These are phyloP conservation scores for Phaseolus coccineus DNA, from an alignment of 331 rosid genomes.

Conservation along the genomic window DNA sequence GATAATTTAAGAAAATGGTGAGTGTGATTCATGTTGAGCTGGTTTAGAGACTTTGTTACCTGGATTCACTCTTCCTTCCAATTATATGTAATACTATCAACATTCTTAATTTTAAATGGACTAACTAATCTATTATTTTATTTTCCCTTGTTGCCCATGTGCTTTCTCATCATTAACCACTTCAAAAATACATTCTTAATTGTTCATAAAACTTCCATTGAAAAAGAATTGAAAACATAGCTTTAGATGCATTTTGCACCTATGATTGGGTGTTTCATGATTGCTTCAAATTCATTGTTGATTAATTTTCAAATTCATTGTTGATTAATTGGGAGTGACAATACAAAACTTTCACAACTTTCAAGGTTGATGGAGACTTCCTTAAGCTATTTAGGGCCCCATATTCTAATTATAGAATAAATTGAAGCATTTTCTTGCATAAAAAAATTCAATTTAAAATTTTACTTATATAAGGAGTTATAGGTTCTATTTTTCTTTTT, in stretches of 20 bases:
- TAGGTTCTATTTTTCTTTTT: not conserved
- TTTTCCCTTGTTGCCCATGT: constrained; percentile 26
- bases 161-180: constrained; percentile 15
- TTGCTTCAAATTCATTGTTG: not conserved
- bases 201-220: not conserved
- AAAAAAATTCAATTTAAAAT: not conserved
- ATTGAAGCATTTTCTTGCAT: not conserved
- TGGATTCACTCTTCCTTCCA: constrained; percentile 27
- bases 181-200: not conserved
- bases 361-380: not conserved
- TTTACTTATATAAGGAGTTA: not conserved
- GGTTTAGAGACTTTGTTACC: constrained; percentile 35
- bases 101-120: constrained; percentile 8
- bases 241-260: not conserved
- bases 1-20: constrained; percentile 35
- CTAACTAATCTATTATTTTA: constrained; percentile 19
- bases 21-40: constrained; percentile 31
- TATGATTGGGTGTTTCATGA: not conserved
- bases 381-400: not conserved
- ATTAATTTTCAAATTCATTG: not conserved
- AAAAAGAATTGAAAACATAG: not conserved
- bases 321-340: not conserved
- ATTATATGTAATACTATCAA: not conserved
- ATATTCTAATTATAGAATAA: not conserved
- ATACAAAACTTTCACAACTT: not conserved